Evolutionary conservation across 163 green algal genomes (phyloP), one percentile per base, ranked within the genome.

Genomic region (Chlorella variabilis): DNA sequence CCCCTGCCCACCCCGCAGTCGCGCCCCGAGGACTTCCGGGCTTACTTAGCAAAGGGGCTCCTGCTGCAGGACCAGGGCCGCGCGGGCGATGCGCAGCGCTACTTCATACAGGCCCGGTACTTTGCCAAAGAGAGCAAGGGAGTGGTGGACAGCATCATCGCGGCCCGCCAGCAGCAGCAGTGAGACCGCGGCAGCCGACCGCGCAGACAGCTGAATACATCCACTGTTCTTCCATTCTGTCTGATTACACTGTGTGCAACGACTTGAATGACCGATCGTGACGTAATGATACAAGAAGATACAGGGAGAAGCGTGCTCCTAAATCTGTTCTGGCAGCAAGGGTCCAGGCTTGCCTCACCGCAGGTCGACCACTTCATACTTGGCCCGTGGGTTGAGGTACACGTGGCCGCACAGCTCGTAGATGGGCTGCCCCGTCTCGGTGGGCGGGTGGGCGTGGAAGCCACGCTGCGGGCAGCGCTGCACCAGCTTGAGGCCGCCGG

Each of bases 361-460:
- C 83, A 98, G 83, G 82, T 98, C 94, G 15, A 98, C 79, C 4
- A 98, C 92, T 61, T 96, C 89, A 78, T 95, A 93, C n/a, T 86
- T 82, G 3, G 90, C 84, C 38, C 87, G 78, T 0, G 85, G 83
- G 83, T 97, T 97, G 8, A 97, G 77, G 71, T 91, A 93, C 56
- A 94, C 96, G 86, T 99, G 95, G 13, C 89, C 88, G 83, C 91
- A 98, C 51, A 97, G 89, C 87, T 99, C 95, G 83, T 98, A 99
- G 56, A 98, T 82, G 70, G 92, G 89, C 82, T 98, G 93, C 7
- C 92, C 92, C 4, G 90, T 98, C 9, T 82, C 42, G 0, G 94
- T 95, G 27, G 85, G 73, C 29, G 91, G 91, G 71, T 98, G 93
- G 6, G 90, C 63, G 86, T 99, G 96, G 86, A 99, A 99, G 34